Evolutionary conservation across 768 basidiomycete genomes (phyloP).

Genomic region (Psilocybe cubensis): DNA sequence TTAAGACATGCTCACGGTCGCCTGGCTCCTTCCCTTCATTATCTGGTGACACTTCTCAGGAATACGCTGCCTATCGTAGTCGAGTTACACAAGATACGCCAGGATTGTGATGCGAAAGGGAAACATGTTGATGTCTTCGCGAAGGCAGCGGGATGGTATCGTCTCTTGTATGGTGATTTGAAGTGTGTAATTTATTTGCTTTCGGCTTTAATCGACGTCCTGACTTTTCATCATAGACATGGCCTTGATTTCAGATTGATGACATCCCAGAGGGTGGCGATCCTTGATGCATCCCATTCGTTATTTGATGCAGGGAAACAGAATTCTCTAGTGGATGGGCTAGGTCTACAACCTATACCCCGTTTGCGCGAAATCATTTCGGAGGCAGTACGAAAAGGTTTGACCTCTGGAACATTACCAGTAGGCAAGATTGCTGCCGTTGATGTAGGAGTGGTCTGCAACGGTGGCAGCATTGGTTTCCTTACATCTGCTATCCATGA

Average conservation of each 20-base stretch:
- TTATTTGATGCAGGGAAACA: constrained; percentile 39
- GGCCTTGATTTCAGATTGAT: constrained; percentile 83
- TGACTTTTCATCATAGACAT: constrained; percentile 47
- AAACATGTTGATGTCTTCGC: constrained; percentile 65
- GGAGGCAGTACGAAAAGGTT: constrained; percentile 49
- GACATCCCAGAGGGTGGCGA: constrained; percentile 62
- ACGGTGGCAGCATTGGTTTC: constrained; percentile 45
- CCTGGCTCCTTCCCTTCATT: constrained; percentile 65
- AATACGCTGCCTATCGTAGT: constrained; percentile 79
- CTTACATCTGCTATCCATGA: constrained; percentile 55
- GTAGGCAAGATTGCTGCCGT: constrained; percentile 54
- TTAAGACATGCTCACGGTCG: constrained; percentile 68
- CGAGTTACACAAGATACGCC: constrained; percentile 63
- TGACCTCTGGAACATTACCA: constrained; percentile 30
- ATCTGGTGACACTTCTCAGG: constrained; percentile 69
- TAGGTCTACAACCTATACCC: constrained; percentile 63
- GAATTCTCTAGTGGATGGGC: constrained; percentile 20
- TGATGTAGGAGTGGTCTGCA: constrained; percentile 68
- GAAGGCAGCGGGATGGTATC: constrained; percentile 84
- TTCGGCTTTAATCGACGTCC: background rate
- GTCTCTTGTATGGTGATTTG: constrained; percentile 70
- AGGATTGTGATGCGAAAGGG: constrained; percentile 34
- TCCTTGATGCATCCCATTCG: constrained; percentile 76
- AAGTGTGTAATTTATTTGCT: constrained; percentile 42
- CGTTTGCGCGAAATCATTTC: constrained; percentile 54